Evolutionary conservation across 768 basidiomycete species (phyloP), one percentile per base, ranked within the genome.

Genomic region (Filobasidium floriforme): DNA sequence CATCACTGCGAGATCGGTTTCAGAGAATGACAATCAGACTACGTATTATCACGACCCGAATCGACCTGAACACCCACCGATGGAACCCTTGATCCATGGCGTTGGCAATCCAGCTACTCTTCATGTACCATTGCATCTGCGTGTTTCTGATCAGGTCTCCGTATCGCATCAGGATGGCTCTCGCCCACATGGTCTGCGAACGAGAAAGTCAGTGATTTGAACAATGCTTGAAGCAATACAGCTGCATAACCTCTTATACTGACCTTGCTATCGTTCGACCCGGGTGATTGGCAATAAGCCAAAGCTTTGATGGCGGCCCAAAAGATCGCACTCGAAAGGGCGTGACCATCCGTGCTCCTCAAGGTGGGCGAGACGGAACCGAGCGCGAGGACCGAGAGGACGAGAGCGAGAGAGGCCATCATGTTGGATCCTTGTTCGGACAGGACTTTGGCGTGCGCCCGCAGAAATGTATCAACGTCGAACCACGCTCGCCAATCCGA

Each of bases 81-180:
- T 65, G 64, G 28, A 65, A 43, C 12, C 64, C 64, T 57, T 65
- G 64, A 49, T 65, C 64, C 3, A 65, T 44, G 14, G 64, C 64
- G 37, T 65, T 65, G 18, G 57, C 44, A 11, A 65, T 65, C 64
- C 64, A 65, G 1, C 57, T 52, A 24, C 64, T 59, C 2, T 59
- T 59, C 19, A 65, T 59, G 44, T 65, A 59, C 64, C 64, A 65
- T 46, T 59, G 59, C 57, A 59, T 59, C 41, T 65, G 64, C 26
- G 57, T 65, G 40, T 65, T 65, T 19, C 64, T 43, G 11, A 65
- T 59, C 1, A 65, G 64, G 43, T 65, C 64, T 5, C 57, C 59
- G 43, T 65, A 65, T 40, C 64, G 54, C 9, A 65, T 59, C 64
- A 65, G 24, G 57, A 65, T 46, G 19, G 57, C 59, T 22, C 59